Conservation (phyloP, 2,329 filamentous ascomycete genomes). For the Trichoderma breve region DNA sequence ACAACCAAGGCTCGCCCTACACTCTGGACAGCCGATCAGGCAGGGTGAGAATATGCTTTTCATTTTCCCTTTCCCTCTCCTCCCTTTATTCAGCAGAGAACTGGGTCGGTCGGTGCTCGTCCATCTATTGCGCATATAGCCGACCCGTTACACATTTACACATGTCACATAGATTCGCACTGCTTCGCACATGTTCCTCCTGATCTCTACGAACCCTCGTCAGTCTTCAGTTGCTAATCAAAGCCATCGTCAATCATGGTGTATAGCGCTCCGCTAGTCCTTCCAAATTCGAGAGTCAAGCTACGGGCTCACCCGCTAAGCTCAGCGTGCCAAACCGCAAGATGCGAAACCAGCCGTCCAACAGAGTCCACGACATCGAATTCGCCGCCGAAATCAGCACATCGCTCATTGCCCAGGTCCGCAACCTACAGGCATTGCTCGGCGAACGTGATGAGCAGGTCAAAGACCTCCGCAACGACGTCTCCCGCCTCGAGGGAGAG, state of each 20-base stretch:
- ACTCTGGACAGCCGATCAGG: slow-evolving; percentile 51
- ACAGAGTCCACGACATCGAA: slow-evolving; percentile 90
- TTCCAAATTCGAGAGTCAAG: slow-evolving; percentile 79
- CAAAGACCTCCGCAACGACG: slow-evolving; percentile 70
- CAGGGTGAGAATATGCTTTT: slow-evolving; percentile 44
- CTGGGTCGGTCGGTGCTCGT: neutral
- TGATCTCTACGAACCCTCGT: neutral
- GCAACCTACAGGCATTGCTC: slow-evolving; percentile 81
- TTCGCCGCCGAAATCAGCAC: slow-evolving; percentile 98
- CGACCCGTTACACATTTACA: neutral
- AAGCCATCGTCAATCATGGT: neutral
- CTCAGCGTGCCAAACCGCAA: slow-evolving; percentile 82
- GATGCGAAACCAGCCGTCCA: slow-evolving; percentile 84
- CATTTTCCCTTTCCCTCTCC: neutral
- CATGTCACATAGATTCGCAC: neutral
- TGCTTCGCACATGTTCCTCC: neutral
- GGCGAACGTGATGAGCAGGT: slow-evolving; percentile 85
- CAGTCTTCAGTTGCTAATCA: neutral
- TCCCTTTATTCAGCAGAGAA: neutral
- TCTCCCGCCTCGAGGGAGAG: slow-evolving; percentile 78
- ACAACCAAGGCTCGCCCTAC: slow-evolving; percentile 50
- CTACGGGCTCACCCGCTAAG: slow-evolving; percentile 84
- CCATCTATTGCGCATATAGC: neutral
- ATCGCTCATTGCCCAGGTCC: slow-evolving; percentile 88
- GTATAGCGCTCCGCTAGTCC: slow-evolving; percentile 66